Evolutionary conservation across 768 basidiomycete species (phyloP).

Genomic region (Suillus discolor): DNA sequence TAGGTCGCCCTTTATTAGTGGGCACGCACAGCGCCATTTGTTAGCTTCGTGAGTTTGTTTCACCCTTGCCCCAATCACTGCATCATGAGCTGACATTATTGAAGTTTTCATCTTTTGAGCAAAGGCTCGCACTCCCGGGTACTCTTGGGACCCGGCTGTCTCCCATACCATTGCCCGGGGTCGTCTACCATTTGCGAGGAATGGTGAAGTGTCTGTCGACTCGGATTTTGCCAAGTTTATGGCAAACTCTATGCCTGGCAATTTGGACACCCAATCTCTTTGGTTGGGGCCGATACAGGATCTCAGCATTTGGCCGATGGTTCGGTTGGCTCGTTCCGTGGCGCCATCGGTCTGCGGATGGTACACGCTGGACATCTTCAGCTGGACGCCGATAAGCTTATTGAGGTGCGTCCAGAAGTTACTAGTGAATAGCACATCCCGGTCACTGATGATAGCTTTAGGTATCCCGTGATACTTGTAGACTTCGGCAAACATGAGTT

Average conservation of each 20-base stretch:
- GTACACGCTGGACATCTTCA: too few species aligned
- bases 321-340: too few species aligned
- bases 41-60: not conserved
- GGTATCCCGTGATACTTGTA: conserved; percentile 32
- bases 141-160: not conserved
- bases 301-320: too few species aligned
- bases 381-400: too few species aligned
- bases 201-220: too few species aligned
- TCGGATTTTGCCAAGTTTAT: too few species aligned
- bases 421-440: conserved; percentile 13
- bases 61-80: too few species aligned
- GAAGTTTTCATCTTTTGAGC: too few species aligned
- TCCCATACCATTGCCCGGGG: not conserved
- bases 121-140: too few species aligned
- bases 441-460: conserved; percentile 22
- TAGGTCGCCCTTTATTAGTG: not conserved
- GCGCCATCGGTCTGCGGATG: too few species aligned
- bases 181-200: not conserved
- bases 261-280: not conserved
- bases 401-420: too few species aligned
- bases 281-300: not conserved
- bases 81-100: too few species aligned
- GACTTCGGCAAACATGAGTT: conserved; percentile 36
- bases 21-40: not conserved
- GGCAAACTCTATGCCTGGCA: not conserved